phyloP scores from a whole-genome alignment of 192 early-diverging fungal species.

The Phycomyces nitens region DNA sequence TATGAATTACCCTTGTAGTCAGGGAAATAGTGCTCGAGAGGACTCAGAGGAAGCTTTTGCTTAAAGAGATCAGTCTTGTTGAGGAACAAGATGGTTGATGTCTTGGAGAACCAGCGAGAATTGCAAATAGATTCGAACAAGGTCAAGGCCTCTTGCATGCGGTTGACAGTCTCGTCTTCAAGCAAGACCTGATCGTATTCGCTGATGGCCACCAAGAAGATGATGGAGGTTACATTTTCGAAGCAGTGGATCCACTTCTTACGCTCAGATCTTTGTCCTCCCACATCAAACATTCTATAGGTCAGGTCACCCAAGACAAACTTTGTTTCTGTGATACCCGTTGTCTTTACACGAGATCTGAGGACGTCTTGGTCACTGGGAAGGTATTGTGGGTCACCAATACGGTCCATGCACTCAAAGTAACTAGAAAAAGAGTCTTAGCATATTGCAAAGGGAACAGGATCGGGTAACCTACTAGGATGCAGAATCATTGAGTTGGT shows the following conservation, averaged over 20 bases:
- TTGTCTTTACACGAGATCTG: constrained; percentile 93
- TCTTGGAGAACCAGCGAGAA: constrained; percentile 92
- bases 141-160: constrained; percentile 94
- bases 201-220: constrained; percentile 92
- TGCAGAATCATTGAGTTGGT: constrained; percentile 95
- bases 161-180: constrained; percentile 95
- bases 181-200: constrained; percentile 95
- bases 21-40: constrained; percentile 87
- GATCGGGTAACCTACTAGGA: constrained; percentile 65
- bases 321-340: constrained; percentile 92
- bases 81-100: constrained; percentile 94
- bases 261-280: constrained; percentile 95
- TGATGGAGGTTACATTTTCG: constrained; percentile 93
- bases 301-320: constrained; percentile 90
- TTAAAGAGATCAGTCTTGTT: constrained; percentile 98
- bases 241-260: constrained; percentile 99
- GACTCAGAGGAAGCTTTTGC: constrained; percentile 80
- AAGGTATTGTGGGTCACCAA: constrained; percentile 70
- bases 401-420: constrained; percentile 91
- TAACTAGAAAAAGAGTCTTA: constrained; percentile 57
- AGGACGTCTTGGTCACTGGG: constrained; percentile 96
- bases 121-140: constrained; percentile 98
- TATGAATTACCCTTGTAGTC: constrained; percentile 65
- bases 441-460: not conserved
- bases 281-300: constrained; percentile 96